These are phyloP conservation scores for Sporisorium sorghi DNA, from an alignment of 1,284 basidiomycete genomes.

Conservation along the genomic window DNA sequence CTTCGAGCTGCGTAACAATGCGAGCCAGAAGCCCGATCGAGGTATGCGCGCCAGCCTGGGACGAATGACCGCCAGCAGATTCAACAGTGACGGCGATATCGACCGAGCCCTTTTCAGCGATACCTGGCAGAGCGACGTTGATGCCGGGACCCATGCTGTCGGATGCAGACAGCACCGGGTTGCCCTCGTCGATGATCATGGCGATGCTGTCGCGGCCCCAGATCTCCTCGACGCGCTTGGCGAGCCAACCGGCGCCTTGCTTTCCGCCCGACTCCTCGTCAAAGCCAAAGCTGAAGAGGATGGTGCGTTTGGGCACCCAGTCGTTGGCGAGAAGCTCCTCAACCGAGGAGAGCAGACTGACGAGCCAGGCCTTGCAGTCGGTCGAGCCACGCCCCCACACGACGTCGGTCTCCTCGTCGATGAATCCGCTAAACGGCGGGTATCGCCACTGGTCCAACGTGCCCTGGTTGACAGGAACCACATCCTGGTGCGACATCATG, in stretches of 20 bases:
- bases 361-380: slow-evolving; percentile 71
- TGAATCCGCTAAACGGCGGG: slow-evolving; percentile 72
- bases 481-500: slow-evolving; percentile 73
- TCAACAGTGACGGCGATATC: slow-evolving; percentile 55
- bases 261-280: slow-evolving; percentile 75
- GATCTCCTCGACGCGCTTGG: slow-evolving; percentile 47
- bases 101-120: slow-evolving; percentile 78
- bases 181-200: slow-evolving; percentile 66
- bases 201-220: slow-evolving; percentile 58
- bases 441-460: slow-evolving; percentile 72
- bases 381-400: slow-evolving; percentile 72
- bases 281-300: slow-evolving; percentile 78
- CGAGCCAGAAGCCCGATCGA: slow-evolving; percentile 48
- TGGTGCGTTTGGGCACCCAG: slow-evolving; percentile 70
- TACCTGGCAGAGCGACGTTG: slow-evolving; percentile 71
- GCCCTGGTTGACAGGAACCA: slow-evolving; percentile 73
- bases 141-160: slow-evolving; percentile 48
- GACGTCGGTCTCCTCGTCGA: slow-evolving; percentile 70
- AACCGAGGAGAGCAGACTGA: slow-evolving; percentile 71
- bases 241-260: slow-evolving; percentile 61
- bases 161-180: slow-evolving; percentile 37
- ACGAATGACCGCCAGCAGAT: slow-evolving; percentile 78
- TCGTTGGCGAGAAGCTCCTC: slow-evolving; percentile 71
- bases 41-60: slow-evolving; percentile 58
- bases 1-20: slow-evolving; percentile 37